Evolutionary conservation across 2,329 filamentous ascomycete genomes (phyloP), one percentile per base, ranked within the genome.

Genomic region (Sclerotinia trifoliorum): DNA sequence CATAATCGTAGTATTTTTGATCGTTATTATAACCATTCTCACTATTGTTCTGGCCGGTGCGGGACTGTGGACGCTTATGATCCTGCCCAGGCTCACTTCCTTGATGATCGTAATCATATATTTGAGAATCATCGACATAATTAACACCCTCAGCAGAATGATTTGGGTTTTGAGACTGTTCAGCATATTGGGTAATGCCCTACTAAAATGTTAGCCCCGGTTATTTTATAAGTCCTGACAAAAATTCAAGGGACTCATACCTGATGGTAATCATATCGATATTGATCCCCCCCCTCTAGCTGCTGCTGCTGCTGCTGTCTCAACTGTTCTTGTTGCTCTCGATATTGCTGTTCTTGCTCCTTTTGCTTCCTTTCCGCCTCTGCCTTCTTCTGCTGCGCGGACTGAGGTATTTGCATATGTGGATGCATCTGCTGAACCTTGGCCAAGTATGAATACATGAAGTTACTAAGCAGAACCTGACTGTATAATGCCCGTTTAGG

Each of bases 391-490:
- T 93, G 93, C 48, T 91, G 88, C 21, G 84, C 82, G 64, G 91
- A 94, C 48, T 91, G 86, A n/a, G 92, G 92, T 55, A 96, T 89
- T 75, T 96, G 92, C 80, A 97, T 92, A 77, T 96, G 92, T 55
- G 95, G 95, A 79, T 99, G 95, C 92, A 97, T 97, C 76, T 96
- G 93, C 80, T 99, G 95, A 57, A 99, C 95, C 79, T 98, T 99
- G 71, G 95, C 95, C 72, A 99, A 86, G 78, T 99, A 99, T 68
- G 93, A 95, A 81, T 99, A 99, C 95, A 99, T 99, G 80, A 99
- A 99, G 79, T 99, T 99, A 80, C 94, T 97, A 73, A 99, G 86
- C 69, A 99, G 83, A 29, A 99, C 95, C 79, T 99, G 95, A 70
- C 94, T 97, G 77, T 96, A 90, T 64, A 99, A 81, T 52, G 94